Evolutionary conservation across 1,284 basidiomycete species (phyloP).

Genomic region (Tylopilus sp.): DNA sequence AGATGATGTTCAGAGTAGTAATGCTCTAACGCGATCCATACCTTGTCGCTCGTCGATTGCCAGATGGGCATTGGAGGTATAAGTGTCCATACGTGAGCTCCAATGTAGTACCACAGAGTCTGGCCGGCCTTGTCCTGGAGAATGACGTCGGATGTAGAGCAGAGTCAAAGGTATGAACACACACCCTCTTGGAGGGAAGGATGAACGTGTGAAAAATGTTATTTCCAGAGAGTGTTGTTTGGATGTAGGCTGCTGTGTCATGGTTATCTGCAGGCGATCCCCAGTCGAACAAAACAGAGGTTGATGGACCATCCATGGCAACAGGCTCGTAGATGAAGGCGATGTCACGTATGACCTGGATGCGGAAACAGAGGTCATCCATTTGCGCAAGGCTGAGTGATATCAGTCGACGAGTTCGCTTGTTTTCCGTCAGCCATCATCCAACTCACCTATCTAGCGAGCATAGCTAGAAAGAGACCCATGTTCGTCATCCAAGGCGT

Average conservation of each 20-base stretch:
- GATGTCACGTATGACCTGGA: slow-evolving; percentile 36
- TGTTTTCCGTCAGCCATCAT: neutral
- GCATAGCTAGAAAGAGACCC: slow-evolving; percentile 22
- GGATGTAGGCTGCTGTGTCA: slow-evolving; percentile 36
- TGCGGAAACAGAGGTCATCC: slow-evolving; percentile 36
- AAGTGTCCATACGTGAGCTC: slow-evolving; percentile 40
- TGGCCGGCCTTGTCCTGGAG: slow-evolving; percentile 32
- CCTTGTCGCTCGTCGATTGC: slow-evolving; percentile 36
- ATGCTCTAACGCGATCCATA: slow-evolving; percentile 18
- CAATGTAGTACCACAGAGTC: slow-evolving; percentile 43
- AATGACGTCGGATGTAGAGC: neutral
- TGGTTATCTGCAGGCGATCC: slow-evolving; percentile 35
- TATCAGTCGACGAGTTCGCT: neutral
- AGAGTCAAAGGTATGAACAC: slow-evolving; percentile 4
- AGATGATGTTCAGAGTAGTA: neutral
- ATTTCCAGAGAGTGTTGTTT: slow-evolving; percentile 15
- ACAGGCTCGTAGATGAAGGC: slow-evolving; percentile 54
- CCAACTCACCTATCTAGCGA: slow-evolving; percentile 30
- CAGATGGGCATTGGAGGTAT: slow-evolving; percentile 34
- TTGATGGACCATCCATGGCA: slow-evolving; percentile 43
- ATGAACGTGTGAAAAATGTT: slow-evolving; percentile 45
- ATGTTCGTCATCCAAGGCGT: neutral
- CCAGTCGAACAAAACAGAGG: slow-evolving; percentile 53
- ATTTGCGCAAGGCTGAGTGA: slow-evolving; percentile 33
- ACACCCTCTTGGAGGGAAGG: slow-evolving; percentile 41